Conservation (phyloP, 345 rosid species). For the Luvunga scandens region DNA sequence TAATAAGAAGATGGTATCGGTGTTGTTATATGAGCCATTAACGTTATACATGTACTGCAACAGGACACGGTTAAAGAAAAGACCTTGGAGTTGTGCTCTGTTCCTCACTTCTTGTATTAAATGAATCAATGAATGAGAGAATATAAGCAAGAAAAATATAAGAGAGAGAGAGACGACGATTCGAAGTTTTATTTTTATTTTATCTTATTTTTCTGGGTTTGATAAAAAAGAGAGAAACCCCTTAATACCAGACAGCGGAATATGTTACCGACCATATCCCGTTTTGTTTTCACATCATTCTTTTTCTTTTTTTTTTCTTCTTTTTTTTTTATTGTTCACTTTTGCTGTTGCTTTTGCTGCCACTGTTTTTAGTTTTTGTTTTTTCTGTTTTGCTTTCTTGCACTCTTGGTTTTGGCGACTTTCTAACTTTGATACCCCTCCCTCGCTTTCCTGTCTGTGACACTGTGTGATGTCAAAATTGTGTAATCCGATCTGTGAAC, state of each 20-base stretch:
- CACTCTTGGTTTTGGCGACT: background rate
- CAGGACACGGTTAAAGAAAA: background rate
- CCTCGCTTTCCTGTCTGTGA: background rate
- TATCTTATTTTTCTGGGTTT: background rate
- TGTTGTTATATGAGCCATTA: background rate
- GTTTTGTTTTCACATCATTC: constrained; percentile 29
- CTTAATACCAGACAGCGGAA: constrained; percentile 59
- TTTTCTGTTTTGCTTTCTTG: background rate
- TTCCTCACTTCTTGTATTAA: background rate
- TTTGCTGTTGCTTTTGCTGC: constrained; percentile 15
- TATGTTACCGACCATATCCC: constrained; percentile 29
- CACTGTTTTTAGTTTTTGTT: constrained; percentile 10
- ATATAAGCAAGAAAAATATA: background rate
- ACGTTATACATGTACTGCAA: background rate
- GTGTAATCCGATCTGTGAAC: background rate
- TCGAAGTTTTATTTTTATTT: too few relatives aligned
- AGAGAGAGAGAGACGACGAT: background rate
- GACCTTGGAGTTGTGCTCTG: background rate
- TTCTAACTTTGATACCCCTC: background rate
- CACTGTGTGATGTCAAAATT: constrained; percentile 4
- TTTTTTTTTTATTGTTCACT: background rate
- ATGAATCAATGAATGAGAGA: background rate
- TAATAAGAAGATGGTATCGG: background rate
- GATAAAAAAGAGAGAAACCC: constrained; percentile 19
- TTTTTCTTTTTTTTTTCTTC: background rate